Evolutionary conservation across 306 rosid genomes (phyloP).

Genomic region (Betula pendula): DNA sequence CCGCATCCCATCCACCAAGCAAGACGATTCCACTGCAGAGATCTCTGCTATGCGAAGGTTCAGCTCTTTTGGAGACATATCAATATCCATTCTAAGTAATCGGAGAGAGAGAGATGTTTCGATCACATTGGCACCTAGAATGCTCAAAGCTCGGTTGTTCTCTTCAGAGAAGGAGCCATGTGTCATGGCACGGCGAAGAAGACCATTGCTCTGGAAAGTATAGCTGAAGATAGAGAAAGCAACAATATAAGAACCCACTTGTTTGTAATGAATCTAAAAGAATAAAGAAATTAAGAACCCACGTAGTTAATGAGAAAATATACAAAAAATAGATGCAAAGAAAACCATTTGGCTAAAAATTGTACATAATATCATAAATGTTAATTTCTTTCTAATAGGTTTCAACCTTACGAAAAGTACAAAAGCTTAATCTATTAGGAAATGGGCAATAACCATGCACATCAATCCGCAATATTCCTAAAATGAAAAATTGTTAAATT

Average conservation of each 20-base stretch:
- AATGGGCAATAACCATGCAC: not conserved
- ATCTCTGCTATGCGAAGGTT: conserved; percentile 41
- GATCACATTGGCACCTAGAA: conserved; percentile 51
- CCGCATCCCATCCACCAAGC: conserved; percentile 41
- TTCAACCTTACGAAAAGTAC: not conserved
- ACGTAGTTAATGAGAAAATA: not conserved
- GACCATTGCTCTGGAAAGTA: conserved; percentile 40
- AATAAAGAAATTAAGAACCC: not conserved
- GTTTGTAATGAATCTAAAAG: not conserved
- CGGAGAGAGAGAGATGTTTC: conserved; percentile 43
- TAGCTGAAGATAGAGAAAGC: conserved; percentile 36
- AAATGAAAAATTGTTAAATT: no score
- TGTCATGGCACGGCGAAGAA: conserved; percentile 81
- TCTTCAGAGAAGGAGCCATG: conserved; percentile 82
- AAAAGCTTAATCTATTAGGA: not conserved
- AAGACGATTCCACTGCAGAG: conserved; percentile 52
- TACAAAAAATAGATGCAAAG: not conserved
- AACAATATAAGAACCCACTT: not conserved
- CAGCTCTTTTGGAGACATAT: conserved; percentile 48
- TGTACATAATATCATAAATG: not conserved
- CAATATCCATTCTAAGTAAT: conserved; percentile 44
- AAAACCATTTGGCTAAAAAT: not conserved
- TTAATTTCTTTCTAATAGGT: not conserved
- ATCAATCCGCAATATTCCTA: not conserved
- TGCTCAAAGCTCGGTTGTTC: conserved; percentile 65